These are phyloP conservation scores for Gossypium thurberi DNA, from an alignment of 345 rosid genomes.

Conservation along the genomic window DNA sequence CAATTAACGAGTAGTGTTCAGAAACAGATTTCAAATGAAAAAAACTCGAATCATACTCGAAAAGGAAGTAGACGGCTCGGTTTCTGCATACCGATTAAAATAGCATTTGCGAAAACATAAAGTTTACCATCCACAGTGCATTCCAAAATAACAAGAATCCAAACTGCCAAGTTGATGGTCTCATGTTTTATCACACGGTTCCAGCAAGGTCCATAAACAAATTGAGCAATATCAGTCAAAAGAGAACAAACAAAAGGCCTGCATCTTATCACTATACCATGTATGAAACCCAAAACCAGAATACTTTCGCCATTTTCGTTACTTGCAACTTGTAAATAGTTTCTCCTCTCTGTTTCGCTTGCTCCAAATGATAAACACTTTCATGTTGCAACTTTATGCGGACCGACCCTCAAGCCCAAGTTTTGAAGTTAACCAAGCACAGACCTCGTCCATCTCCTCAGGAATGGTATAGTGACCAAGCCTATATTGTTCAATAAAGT, in stretches of 20 bases:
- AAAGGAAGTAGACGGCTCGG: no score
- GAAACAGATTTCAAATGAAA: no score
- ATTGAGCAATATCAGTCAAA: constrained; percentile 5
- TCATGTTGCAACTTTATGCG: constrained; percentile 10
- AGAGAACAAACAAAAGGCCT: background rate
- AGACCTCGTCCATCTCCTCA: constrained; percentile 80
- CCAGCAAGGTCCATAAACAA: background rate
- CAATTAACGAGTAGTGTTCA: no score
- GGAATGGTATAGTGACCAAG: constrained; percentile 92
- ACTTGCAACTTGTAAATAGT: constrained; percentile 7
- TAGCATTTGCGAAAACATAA: background rate
- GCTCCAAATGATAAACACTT: constrained; percentile 2
- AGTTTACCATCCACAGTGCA: background rate
- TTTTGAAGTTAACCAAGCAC: constrained; percentile 65
- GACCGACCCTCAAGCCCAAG: constrained; percentile 53
- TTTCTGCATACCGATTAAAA: no score
- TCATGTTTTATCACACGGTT: no score
- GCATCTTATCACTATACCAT: constrained; percentile 10
- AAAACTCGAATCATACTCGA: no score
- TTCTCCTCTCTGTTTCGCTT: background rate
- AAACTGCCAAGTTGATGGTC: constrained; percentile 1
- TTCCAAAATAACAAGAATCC: constrained; percentile 2
- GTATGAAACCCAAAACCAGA: constrained; percentile 15
- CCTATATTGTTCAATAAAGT: constrained; percentile 25
- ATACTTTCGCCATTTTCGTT: constrained; percentile 10